Base-by-base conservation (phyloP, 768 basidiomycete genomes). In the Lactarius trivialis region DNA sequence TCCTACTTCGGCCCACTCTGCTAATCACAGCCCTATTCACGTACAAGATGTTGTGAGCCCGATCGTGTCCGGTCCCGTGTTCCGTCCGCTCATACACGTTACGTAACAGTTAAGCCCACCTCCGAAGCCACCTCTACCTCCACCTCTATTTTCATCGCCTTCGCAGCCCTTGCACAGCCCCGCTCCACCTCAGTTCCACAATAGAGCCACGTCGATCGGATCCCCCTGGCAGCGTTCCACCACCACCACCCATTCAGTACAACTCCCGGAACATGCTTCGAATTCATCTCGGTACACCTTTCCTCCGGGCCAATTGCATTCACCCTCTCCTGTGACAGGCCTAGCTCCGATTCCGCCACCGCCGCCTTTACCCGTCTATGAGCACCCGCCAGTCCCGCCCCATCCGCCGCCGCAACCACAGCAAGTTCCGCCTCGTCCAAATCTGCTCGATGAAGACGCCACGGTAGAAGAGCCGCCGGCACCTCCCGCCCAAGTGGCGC, bases 371-470 rank as follows among this genome's bases (percentile, higher is more conserved):
- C 56, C 61, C 39, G 49, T 55, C 24, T 61, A 41, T n/a, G 60
- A 60, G 24, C 65, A 60, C 28, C 60, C 60, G 24, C 67, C 52
- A 60, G 49, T 30, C n/a, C 58, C 63, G 61, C 63, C 55, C 51
- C 56, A 55, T 65, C 60, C 60, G 21, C 45, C 55, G 19, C 54
- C 53, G 39, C 30, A 26, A 26, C n/a, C 37, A 14, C 67, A 60
- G 4, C 55, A 45, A 19, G 45, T 68, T 24, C 64, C 68, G 30
- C 70, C 76, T 17, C 80, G 66, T 64, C 79, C 82, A 33, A 83
- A 86, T 75, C 73, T 89, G 28, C 79, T 91, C 63, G 89, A 89
- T 72, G 81, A 82, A 60, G 88, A 90, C 36, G 67, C 63, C 24
- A 24, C 72, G 19, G 63, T 58, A 15, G 67, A 70, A 75, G 67